Conservation (phyloP, 2,329 filamentous ascomycete species). For the Chaetomiaceae sp. region DNA sequence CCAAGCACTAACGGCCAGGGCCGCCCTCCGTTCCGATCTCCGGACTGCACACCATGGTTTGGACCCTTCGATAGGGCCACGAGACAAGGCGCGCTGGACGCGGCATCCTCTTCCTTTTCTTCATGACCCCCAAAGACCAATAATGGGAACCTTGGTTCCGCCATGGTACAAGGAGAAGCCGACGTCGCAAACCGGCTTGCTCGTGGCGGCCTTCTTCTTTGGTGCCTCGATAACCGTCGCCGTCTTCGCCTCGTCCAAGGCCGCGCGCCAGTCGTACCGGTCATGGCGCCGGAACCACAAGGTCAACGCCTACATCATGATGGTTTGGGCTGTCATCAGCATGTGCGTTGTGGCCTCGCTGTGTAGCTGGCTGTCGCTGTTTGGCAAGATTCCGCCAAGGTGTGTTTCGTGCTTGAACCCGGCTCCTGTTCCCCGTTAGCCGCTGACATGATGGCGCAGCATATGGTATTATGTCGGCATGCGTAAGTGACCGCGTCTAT, state of each 20-base stretch:
- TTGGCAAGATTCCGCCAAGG: slow-evolving; percentile 29
- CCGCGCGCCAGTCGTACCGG: slow-evolving; percentile 31
- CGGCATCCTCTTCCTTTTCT: background rate
- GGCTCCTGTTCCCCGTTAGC: too few species aligned
- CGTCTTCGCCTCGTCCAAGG: slow-evolving; percentile 31
- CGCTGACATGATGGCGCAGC: slow-evolving; percentile 11
- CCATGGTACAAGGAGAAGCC: slow-evolving; percentile 14
- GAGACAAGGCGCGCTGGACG: background rate
- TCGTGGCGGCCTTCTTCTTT: slow-evolving; percentile 28
- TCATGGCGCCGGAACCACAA: slow-evolving; percentile 28
- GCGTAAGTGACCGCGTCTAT: slow-evolving; percentile 13
- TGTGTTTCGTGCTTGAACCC: slow-evolving; percentile 17
- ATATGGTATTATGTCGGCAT: slow-evolving; percentile 26
- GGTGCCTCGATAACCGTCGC: slow-evolving; percentile 34
- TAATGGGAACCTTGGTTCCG: slow-evolving; percentile 16
- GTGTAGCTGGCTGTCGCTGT: slow-evolving; percentile 33
- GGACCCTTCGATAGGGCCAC: background rate
- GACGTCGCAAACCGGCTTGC: slow-evolving; percentile 10
- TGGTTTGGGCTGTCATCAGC: slow-evolving; percentile 36
- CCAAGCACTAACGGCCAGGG: too few species aligned
- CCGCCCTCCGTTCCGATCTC: too few species aligned
- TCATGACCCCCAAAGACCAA: background rate
- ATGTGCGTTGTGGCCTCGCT: slow-evolving; percentile 30
- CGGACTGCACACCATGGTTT: too few species aligned
- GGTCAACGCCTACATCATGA: slow-evolving; percentile 33